Evolutionary conservation across 805 yeast species (phyloP), one percentile per base, ranked within the genome.

Genomic region (Lipomyces kockii): DNA sequence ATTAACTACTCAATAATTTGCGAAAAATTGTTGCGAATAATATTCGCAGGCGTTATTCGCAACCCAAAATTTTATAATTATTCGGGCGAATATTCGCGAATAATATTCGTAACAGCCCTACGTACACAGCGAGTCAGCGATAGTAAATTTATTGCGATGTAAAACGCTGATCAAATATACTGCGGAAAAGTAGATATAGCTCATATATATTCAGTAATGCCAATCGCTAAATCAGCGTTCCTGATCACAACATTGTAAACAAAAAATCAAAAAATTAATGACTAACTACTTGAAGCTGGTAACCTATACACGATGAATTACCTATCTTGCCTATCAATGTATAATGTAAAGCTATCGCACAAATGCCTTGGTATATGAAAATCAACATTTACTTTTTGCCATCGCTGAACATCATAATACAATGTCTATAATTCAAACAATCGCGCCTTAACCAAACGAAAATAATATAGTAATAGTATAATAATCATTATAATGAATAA

Each of bases 391-490:
- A 52, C 55, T 25, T 52, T n/a, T 52, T 3, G 5, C 25, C 11
- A 12, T 52, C 55, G 29, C 34, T 25, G 29, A 22, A 52, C 27
- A 9, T 52, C 27, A 25, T 29, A 52, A 52, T 25, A 12, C 14
- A 25, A 25, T 5, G 32, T 52, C 55, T 52, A 52, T 52, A 29
- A 22, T 22, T 52, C 29, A 29, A 22, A 14, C 17, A 9, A 52
- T n/a, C 55, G 17, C 55, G 32, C 32, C 55, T 14, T 25, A 25
- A 52, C 55, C 55, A 52, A 52, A 52, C 27, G 34, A 52, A 52
- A 52, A 14, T 9, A n/a, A 49, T 29, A 29, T 29, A 49, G 7
- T 22, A 22, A n/a, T 11, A 14, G 14, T 22, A 11, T n/a, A 8
- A 20, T 14, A 49, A 20, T 22, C 53, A n/a, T n/a, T 20, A n/a